Percentiles rank a stretch among this genome's conserved stretches.
Evolutionary conservation across 441 rosid genomes (phyloP).

Genomic region (Euphorbia schlechtendalii): DNA sequence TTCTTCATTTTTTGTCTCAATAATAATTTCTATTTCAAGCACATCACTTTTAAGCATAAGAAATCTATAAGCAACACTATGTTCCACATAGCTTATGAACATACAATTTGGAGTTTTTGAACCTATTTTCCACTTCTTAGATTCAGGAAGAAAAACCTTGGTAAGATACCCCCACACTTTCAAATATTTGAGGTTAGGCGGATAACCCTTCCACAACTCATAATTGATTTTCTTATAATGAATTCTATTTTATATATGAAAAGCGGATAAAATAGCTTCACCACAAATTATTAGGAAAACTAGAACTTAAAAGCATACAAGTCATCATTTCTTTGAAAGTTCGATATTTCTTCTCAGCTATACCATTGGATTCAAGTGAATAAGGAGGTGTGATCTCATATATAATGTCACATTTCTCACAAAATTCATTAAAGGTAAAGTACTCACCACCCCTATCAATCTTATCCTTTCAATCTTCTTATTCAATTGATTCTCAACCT

Average conservation of each 20-base stretch:
- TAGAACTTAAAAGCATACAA: background rate
- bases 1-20: no score
- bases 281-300: background rate
- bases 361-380: background rate
- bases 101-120: no score
- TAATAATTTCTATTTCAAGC: no score
- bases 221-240: slow-evolving; percentile 2
- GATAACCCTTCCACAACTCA: slow-evolving; percentile 5
- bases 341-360: background rate
- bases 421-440: background rate
- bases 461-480: background rate
- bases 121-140: no score
- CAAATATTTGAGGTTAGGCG: background rate
- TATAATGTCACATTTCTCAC: slow-evolving; percentile 1
- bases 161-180: no score
- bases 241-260: slow-evolving; percentile 2
- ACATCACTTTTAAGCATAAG: no score
- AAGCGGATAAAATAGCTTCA: background rate
- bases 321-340: slow-evolving; percentile 4
- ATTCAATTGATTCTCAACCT: slow-evolving; percentile 10
- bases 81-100: no score
- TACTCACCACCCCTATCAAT: background rate
- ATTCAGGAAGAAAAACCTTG: no score
- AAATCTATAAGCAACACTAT: no score
- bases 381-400: no score